These are phyloP conservation scores for Leccinum disarticulatum DNA, from an alignment of 768 basidiomycete genomes.

Conservation along the genomic window DNA sequence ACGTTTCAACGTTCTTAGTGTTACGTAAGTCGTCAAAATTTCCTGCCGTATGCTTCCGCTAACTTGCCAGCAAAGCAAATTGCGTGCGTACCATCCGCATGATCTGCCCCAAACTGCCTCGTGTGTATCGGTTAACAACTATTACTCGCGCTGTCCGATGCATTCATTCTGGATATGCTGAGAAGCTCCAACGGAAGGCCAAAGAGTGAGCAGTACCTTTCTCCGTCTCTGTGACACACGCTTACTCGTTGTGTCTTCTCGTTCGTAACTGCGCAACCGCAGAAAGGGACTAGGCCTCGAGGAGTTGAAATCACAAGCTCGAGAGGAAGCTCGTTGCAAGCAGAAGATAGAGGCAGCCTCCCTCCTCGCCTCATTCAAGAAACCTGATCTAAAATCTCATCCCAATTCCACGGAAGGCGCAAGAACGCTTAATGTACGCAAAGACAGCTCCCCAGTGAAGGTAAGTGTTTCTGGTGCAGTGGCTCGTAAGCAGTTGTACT, in stretches of 20 bases:
- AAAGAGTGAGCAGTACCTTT: slow-evolving; percentile 51
- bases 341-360: slow-evolving; percentile 23
- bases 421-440: slow-evolving; percentile 35
- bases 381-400: slow-evolving; percentile 10
- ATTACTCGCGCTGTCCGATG: slow-evolving; percentile 7
- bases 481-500: neutral
- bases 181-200: slow-evolving; percentile 64
- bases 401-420: slow-evolving; percentile 6
- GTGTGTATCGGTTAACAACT: slow-evolving; percentile 1
- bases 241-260: slow-evolving; percentile 1
- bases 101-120: slow-evolving; percentile 1
- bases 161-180: slow-evolving; percentile 48
- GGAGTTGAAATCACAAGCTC: slow-evolving; percentile 32
- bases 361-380: slow-evolving; percentile 17
- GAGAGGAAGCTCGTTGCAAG: slow-evolving; percentile 34
- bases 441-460: slow-evolving; percentile 69
- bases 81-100: neutral
- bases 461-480: slow-evolving; percentile 32
- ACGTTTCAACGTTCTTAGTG: too few relatives aligned
- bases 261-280: slow-evolving; percentile 7
- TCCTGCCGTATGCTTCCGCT: neutral
- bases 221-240: slow-evolving; percentile 10
- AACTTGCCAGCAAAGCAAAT: neutral
- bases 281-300: slow-evolving; percentile 47
- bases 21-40: neutral